These are phyloP conservation scores for Neoboletus brunneissimus DNA, from an alignment of 768 basidiomycete genomes.

Conservation along the genomic window DNA sequence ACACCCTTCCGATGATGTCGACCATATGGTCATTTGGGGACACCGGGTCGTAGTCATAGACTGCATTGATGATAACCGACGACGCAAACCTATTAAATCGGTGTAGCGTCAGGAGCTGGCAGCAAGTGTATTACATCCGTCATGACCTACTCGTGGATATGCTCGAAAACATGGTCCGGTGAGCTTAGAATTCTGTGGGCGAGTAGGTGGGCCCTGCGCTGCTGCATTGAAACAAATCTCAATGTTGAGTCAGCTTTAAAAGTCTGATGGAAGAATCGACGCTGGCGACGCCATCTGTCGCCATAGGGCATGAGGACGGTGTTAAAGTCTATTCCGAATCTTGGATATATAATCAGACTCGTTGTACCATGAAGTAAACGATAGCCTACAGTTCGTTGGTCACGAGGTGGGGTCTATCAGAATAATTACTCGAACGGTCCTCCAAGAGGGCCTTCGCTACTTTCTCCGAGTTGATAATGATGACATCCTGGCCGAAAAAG, in stretches of 20 bases:
- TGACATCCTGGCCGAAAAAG: constrained; percentile 10
- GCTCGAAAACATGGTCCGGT: constrained; percentile 6
- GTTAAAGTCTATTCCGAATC: constrained; percentile 19
- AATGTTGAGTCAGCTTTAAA: constrained; percentile 9
- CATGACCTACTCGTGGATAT: constrained; percentile 10
- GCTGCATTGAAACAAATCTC: constrained; percentile 18
- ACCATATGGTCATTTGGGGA: constrained; percentile 13
- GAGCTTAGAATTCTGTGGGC: constrained; percentile 7
- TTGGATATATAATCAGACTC: background rate
- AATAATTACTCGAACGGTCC: constrained; percentile 19
- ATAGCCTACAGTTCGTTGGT: constrained; percentile 12
- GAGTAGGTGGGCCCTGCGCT: constrained; percentile 7
- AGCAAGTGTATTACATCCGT: constrained; percentile 9
- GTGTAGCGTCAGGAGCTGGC: background rate
- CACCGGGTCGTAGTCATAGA: constrained; percentile 19
- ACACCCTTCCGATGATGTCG: constrained; percentile 11
- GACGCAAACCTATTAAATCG: constrained; percentile 8
- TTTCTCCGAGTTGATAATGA: constrained; percentile 16
- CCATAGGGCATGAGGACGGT: constrained; percentile 17
- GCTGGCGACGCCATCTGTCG: constrained; percentile 17
- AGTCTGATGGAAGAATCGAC: constrained; percentile 19
- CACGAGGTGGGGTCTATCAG: constrained; percentile 15
- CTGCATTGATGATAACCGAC: constrained; percentile 27
- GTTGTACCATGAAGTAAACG: background rate
- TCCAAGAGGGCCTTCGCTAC: constrained; percentile 15